A percentile compares a stretch with the other conserved stretches of the same genome.
Evolutionary conservation across 1,284 basidiomycete genomes (phyloP).

Genomic region (Chiua sp.): DNA sequence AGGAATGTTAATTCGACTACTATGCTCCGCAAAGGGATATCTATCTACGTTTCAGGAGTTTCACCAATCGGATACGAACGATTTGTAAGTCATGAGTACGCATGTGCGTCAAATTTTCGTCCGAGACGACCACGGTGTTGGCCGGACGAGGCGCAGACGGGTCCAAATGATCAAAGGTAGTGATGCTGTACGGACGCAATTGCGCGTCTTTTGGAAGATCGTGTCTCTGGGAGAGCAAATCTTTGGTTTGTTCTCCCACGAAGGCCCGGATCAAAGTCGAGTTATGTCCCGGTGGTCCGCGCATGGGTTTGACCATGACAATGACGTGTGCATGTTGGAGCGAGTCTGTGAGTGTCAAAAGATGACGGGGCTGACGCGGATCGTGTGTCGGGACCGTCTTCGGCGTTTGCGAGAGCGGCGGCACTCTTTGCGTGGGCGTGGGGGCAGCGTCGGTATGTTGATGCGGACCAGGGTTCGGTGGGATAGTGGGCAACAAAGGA

Average conservation of each 20-base stretch:
- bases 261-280: background rate
- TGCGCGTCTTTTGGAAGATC: slow-evolving; percentile 51
- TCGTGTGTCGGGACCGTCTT: background rate
- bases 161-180: slow-evolving; percentile 10
- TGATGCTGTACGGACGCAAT: slow-evolving; percentile 59
- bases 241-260: background rate
- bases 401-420: background rate
- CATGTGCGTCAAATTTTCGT: background rate
- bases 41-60: too few species aligned
- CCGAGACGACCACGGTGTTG: background rate
- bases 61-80: too few species aligned
- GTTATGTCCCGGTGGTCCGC: background rate
- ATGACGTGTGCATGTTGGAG: slow-evolving; percentile 60
- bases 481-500: slow-evolving; percentile 12
- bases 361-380: slow-evolving; percentile 39
- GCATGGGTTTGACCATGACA: slow-evolving; percentile 48
- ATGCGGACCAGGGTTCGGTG: slow-evolving; percentile 22
- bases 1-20: too few species aligned
- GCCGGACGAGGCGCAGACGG: background rate
- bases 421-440: background rate
- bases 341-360: slow-evolving; percentile 47
- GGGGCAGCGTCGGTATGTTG: slow-evolving; percentile 13
- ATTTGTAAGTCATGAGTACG: background rate
- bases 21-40: background rate
- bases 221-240: slow-evolving; percentile 21